Conservation (phyloP, 805 yeast genomes). For the Wickerhamiella kazuoi region DNA sequence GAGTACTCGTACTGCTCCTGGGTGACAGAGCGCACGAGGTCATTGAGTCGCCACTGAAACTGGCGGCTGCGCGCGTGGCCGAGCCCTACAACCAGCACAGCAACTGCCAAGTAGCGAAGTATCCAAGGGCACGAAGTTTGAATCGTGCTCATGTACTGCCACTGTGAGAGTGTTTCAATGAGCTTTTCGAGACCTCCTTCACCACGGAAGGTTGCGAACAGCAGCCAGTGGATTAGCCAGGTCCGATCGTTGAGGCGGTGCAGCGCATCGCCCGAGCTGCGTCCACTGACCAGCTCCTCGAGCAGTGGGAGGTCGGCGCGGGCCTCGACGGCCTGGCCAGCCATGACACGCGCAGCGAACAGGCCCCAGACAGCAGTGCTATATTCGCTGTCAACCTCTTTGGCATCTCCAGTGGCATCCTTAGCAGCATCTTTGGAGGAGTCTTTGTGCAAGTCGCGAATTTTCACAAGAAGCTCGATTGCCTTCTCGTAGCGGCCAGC, state of each 20-base stretch:
- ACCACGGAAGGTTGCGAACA: constrained; percentile 42
- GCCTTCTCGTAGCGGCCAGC: constrained; percentile 26
- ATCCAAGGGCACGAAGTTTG: constrained; percentile 63
- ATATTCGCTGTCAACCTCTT: constrained; percentile 21
- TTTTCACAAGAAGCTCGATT: constrained; percentile 7
- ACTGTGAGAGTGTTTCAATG: constrained; percentile 39
- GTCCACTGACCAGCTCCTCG: constrained; percentile 40
- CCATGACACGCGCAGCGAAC: constrained; percentile 41
- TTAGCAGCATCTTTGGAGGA: constrained; percentile 30
- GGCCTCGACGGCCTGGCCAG: constrained; percentile 35
- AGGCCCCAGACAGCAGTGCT: constrained; percentile 35
- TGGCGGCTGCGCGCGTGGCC: constrained; percentile 14
- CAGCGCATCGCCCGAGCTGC: constrained; percentile 35
- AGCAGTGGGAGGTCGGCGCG: constrained; percentile 21
- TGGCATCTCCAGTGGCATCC: constrained; percentile 30
- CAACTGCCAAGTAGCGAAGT: constrained; percentile 43
- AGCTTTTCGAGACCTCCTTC: constrained; percentile 36
- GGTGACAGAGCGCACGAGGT: constrained; percentile 36
- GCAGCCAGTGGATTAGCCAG: constrained; percentile 54
- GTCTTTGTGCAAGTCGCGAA: constrained; percentile 15
- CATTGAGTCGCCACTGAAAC: constrained; percentile 39
- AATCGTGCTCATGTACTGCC: constrained; percentile 45
- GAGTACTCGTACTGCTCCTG: constrained; percentile 48
- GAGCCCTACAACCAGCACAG: constrained; percentile 25
- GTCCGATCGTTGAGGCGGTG: constrained; percentile 44